phyloP scores from a whole-genome alignment of 2,329 filamentous ascomycete genomes.

The Fusarium udum region DNA sequence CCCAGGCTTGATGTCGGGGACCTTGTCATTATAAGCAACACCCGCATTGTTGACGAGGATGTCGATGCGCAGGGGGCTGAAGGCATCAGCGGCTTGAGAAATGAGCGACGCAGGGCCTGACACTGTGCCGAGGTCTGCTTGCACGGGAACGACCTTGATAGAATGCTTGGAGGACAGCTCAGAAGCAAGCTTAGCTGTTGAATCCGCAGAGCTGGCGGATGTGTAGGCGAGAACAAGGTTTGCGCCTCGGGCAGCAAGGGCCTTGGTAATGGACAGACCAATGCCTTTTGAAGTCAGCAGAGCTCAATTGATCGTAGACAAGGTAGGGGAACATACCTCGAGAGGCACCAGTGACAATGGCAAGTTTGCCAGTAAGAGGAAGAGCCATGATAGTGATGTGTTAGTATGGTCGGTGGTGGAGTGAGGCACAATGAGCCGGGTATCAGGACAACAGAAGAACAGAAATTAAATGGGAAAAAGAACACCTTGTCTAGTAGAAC shows the following conservation, averaged over 20 bases:
- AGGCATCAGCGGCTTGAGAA: constrained; percentile 37
- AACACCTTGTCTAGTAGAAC: not conserved
- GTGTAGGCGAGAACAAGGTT: constrained; percentile 43
- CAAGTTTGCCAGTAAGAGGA: constrained; percentile 77
- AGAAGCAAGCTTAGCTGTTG: constrained; percentile 34
- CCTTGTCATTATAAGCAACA: constrained; percentile 67
- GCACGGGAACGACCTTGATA: constrained; percentile 69
- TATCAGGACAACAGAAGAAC: constrained; percentile 6
- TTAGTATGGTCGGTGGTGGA: not conserved
- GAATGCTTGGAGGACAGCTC: constrained; percentile 56
- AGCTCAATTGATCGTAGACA: not conserved
- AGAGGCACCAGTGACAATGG: constrained; percentile 81
- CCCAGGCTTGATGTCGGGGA: constrained; percentile 67
- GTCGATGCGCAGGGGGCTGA: constrained; percentile 51
- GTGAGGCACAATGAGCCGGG: not conserved
- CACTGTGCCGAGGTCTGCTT: constrained; percentile 60
- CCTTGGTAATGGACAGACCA: constrained; percentile 38
- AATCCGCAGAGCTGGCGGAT: constrained; percentile 29
- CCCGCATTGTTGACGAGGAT: constrained; percentile 89
- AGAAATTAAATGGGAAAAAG: not conserved
- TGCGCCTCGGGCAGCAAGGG: constrained; percentile 41
- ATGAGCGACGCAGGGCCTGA: constrained; percentile 38
- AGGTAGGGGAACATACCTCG: constrained; percentile 63
- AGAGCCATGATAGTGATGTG: constrained; percentile 47
- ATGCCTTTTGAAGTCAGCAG: constrained; percentile 33